Evolutionary conservation across 148 eudicot species (phyloP), one percentile per base, ranked within the genome.

Genomic region (Linanthus parryae): DNA sequence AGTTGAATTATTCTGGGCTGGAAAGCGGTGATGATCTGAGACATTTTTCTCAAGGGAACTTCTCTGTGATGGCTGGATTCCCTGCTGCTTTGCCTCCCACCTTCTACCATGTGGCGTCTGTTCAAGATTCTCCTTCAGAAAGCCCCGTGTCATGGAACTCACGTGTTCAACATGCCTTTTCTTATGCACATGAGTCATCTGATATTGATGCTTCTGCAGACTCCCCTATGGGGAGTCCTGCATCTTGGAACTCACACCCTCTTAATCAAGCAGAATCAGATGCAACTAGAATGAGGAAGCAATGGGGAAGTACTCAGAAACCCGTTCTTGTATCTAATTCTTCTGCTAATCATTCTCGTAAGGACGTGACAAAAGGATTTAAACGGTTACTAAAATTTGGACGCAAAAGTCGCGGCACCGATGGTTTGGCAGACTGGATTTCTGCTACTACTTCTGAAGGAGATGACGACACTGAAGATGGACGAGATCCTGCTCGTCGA

Each of bases 401-500:
- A 49, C 75, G 91, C 60, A 92, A 82, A 63, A 77, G 63, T 29
- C 83, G 95, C 30, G 82, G 85, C 36, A 62, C 81, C 6, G 99
- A 92, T 37, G 73, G 71, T 66, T 42, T 82, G 62, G 85, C 70
- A 33, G 99, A 92, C 57, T 92, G 96, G 99, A 67, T 88, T 57
- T 92, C 99, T 54, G 99, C 90, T 33, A 92, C 96, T 26, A 92
- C 99, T 30, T 92, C 99, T 28, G 99, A 88, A 69, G 99, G 99
- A 52, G 99, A 92, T 55, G 97, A 88, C 61, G 99, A 92, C 53
- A 80, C 80, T 14, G 96, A 92, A 77, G 99, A 92, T 73, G 88
- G 91, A 57, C 63, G 91, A 67, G 96, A 82, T 66, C 69, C 63
- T 55, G 63, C 73, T 52, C 73, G 75, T 68, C 80, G 85, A 16